These are phyloP conservation scores for Musa troglodytarum DNA, from an alignment of 176 grass and related monocot genomes.

Conservation along the genomic window DNA sequence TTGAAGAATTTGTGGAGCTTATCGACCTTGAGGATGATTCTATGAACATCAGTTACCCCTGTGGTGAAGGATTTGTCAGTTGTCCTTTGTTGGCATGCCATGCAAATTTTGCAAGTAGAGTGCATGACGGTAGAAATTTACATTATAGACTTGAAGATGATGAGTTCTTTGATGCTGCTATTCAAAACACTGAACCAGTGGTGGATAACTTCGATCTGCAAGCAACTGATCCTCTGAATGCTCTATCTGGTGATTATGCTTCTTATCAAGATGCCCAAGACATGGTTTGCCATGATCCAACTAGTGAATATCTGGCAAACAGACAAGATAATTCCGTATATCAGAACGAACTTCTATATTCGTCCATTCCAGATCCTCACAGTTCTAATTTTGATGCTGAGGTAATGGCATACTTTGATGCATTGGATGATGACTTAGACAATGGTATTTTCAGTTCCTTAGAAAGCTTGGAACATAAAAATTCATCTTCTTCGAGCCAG, in stretches of 20 bases:
- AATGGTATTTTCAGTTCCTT: constrained; percentile 29
- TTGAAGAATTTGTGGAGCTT: constrained; percentile 59
- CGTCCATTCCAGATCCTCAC: constrained; percentile 30
- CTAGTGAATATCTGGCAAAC: too few species aligned
- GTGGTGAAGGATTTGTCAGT: constrained; percentile 26
- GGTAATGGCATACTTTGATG: constrained; percentile 50
- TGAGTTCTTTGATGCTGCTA: constrained; percentile 41
- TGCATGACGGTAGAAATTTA: constrained; percentile 12
- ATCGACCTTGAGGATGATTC: constrained; percentile 54
- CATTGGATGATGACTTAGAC: constrained; percentile 55
- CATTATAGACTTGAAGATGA: constrained; percentile 34
- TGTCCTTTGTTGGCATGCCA: constrained; percentile 36
- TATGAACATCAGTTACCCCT: constrained; percentile 23
- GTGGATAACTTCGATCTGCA: constrained; percentile 28
- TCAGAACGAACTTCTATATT: constrained; percentile 11
- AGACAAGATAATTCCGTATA: too few species aligned
- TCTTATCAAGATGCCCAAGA: constrained; percentile 37
- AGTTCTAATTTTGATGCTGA: constrained; percentile 50
- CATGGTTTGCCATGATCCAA: constrained; percentile 50
- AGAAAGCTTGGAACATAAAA: constrained; percentile 21
- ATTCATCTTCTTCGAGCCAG: constrained; percentile 23
- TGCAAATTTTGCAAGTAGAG: constrained; percentile 30
- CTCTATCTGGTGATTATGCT: constrained; percentile 19
- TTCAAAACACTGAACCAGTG: constrained; percentile 27
- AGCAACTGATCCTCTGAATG: constrained; percentile 19